These are phyloP conservation scores for Oidiodendron maius DNA, from an alignment of 495 filamentous ascomycete species.

Conservation along the genomic window DNA sequence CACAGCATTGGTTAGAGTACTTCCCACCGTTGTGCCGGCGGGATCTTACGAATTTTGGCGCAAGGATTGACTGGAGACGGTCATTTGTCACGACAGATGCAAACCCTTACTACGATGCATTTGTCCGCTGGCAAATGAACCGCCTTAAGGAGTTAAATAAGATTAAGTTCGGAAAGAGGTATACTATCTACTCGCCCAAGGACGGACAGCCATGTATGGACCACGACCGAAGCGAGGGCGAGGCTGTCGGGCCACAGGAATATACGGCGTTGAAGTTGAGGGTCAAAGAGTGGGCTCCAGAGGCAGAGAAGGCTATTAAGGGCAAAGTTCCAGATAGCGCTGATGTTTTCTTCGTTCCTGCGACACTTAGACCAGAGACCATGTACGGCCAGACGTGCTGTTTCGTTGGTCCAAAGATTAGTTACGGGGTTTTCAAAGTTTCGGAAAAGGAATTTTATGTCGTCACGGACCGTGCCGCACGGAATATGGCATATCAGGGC, in stretches of 20 bases:
- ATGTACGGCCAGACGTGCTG: conserved; percentile 98
- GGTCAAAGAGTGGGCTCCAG: conserved; percentile 79
- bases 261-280: conserved; percentile 89
- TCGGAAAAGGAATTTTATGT: conserved; percentile 81
- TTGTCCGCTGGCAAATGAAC: conserved; percentile 97
- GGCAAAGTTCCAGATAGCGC: conserved; percentile 76
- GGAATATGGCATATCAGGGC: conserved; percentile 95
- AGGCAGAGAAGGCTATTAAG: conserved; percentile 58
- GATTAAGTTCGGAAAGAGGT: conserved; percentile 90
- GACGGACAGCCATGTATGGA: conserved; percentile 98
- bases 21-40: conserved; percentile 79
- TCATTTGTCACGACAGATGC: conserved; percentile 93
- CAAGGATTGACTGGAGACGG: conserved; percentile 86
- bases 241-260: conserved; percentile 85
- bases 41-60: conserved; percentile 79
- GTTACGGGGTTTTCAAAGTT: conserved; percentile 85
- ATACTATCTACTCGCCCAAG: conserved; percentile 93
- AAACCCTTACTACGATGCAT: conserved; percentile 95
- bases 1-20: conserved; percentile 78
- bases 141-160: conserved; percentile 83
- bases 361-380: conserved; percentile 90
- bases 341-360: conserved; percentile 83
- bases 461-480: conserved; percentile 77
- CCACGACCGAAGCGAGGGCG: conserved; percentile 87
- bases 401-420: conserved; percentile 87